Percentiles rank a stretch among this genome's conserved stretches.
These are phyloP conservation scores for Barbatosphaeria neglecta DNA, from an alignment of 495 filamentous ascomycete genomes.

Conservation along the genomic window DNA sequence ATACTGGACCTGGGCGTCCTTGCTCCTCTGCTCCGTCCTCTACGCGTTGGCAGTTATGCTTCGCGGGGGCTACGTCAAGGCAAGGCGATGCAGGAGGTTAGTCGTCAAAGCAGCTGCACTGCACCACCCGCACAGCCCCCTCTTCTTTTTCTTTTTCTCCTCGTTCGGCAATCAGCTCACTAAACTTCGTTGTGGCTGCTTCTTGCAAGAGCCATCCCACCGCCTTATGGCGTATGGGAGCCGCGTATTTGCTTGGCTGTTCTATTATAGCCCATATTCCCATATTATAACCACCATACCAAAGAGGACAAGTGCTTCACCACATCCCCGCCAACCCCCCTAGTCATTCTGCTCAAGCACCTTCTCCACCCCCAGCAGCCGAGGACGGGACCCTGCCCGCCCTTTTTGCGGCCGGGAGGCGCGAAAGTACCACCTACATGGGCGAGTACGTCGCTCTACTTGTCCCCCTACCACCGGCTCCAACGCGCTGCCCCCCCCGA, in stretches of 20 bases:
- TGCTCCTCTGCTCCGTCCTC: no score
- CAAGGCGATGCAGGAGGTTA: background rate
- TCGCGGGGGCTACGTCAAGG: no score
- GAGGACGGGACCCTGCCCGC: background rate
- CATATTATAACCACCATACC: slow-evolving; percentile 27
- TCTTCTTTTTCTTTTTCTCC: slow-evolving; percentile 12
- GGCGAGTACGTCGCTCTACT: background rate
- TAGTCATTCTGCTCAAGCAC: slow-evolving; percentile 10
- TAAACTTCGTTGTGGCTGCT: slow-evolving; percentile 9
- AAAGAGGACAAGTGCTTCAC: slow-evolving; percentile 13
- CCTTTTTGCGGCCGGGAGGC: background rate
- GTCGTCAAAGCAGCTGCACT: background rate
- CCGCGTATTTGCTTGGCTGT: slow-evolving; percentile 26
- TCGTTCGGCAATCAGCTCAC: slow-evolving; percentile 22
- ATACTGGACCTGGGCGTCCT: no score
- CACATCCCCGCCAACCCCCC: slow-evolving; percentile 13
- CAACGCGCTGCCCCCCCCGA: background rate
- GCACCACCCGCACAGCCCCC: no score
- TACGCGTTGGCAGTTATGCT: no score
- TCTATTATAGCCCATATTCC: slow-evolving; percentile 34
- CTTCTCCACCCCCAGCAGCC: slow-evolving; percentile 3
- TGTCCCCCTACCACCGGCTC: slow-evolving; percentile 1
- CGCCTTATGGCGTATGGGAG: slow-evolving; percentile 32
- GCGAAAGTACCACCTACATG: background rate
- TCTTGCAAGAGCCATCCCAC: slow-evolving; percentile 17